Percentiles rank a stretch among this genome's conserved stretches.
These are phyloP conservation scores for Leccinum pellstonianum DNA, from an alignment of 768 basidiomycete species.

Conservation along the genomic window DNA sequence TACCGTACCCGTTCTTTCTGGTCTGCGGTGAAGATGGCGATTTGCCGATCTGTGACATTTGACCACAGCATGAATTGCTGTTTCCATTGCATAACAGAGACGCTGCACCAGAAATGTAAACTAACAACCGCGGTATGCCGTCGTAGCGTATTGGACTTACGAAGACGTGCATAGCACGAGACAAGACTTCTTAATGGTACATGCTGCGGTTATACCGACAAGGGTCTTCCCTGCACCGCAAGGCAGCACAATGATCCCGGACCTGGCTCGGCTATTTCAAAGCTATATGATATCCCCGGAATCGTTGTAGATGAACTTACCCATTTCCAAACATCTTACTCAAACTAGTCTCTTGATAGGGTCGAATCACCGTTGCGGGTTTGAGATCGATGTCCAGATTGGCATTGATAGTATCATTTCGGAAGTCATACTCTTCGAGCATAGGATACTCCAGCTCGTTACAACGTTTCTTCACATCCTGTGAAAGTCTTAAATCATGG, in stretches of 20 bases:
- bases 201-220: constrained; percentile 99
- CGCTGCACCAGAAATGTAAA: constrained; percentile 41
- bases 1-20: constrained; percentile 88
- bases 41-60: constrained; percentile 94
- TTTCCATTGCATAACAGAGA: constrained; percentile 98
- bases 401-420: constrained; percentile 93
- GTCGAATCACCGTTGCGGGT: constrained; percentile 94
- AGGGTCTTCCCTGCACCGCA: constrained; percentile 99
- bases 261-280: constrained; percentile 79
- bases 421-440: constrained; percentile 98
- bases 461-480: constrained; percentile 96
- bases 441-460: constrained; percentile 97
- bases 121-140: background rate
- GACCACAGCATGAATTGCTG: constrained; percentile 99
- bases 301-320: constrained; percentile 40
- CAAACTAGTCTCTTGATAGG: constrained; percentile 97
- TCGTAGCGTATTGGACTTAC: constrained; percentile 48
- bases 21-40: constrained; percentile 96
- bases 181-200: constrained; percentile 99
- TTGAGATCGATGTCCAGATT: constrained; percentile 99
- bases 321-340: constrained; percentile 99
- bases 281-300: constrained; percentile 1
- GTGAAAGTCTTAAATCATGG: constrained; percentile 10
- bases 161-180: constrained; percentile 96
- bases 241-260: constrained; percentile 96